Conservation (phyloP, 495 filamentous ascomycete species). For the Darksidea phi region DNA sequence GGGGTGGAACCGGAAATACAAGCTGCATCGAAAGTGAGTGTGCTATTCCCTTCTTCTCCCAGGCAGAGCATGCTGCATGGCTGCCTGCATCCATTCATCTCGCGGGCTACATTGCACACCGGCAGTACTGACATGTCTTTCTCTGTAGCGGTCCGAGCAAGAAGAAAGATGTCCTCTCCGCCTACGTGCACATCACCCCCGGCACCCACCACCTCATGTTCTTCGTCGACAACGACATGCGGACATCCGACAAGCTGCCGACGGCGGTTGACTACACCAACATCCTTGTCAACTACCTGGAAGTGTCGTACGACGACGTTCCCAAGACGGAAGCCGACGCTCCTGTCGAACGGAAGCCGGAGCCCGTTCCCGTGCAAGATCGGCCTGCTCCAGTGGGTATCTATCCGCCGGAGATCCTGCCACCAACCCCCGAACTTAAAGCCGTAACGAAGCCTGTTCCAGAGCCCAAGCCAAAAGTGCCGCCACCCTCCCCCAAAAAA, state of each 20-base stretch:
- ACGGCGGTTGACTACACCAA: slow-evolving; percentile 97
- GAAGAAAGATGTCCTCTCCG: slow-evolving; percentile 63
- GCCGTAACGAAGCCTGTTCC: slow-evolving; percentile 10
- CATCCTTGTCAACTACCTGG: slow-evolving; percentile 95
- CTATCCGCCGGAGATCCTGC: slow-evolving; percentile 33
- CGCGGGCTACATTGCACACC: slow-evolving; percentile 35
- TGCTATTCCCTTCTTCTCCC: background rate
- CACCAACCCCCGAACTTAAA: slow-evolving; percentile 31
- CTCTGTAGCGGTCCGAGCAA: slow-evolving; percentile 38
- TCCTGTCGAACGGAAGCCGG: slow-evolving; percentile 32
- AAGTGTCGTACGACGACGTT: slow-evolving; percentile 77
- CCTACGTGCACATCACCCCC: slow-evolving; percentile 76
- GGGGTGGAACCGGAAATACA: slow-evolving; percentile 86
- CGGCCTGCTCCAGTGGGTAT: slow-evolving; percentile 38
- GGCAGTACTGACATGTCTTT: slow-evolving; percentile 26
- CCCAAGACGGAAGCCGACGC: slow-evolving; percentile 38
- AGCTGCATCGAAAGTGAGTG: slow-evolving; percentile 77
- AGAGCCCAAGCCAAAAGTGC: slow-evolving; percentile 16
- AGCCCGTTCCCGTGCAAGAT: slow-evolving; percentile 38
- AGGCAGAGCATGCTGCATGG: too few species aligned
- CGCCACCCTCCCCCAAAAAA: slow-evolving; percentile 43
- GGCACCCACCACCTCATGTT: slow-evolving; percentile 97
- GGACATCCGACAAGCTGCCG: slow-evolving; percentile 77
- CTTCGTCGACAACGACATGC: slow-evolving; percentile 90
- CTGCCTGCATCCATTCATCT: slow-evolving; percentile 20